phyloP scores from a whole-genome alignment of 2,329 filamentous ascomycete genomes.

The Tympanopsis confertula region DNA sequence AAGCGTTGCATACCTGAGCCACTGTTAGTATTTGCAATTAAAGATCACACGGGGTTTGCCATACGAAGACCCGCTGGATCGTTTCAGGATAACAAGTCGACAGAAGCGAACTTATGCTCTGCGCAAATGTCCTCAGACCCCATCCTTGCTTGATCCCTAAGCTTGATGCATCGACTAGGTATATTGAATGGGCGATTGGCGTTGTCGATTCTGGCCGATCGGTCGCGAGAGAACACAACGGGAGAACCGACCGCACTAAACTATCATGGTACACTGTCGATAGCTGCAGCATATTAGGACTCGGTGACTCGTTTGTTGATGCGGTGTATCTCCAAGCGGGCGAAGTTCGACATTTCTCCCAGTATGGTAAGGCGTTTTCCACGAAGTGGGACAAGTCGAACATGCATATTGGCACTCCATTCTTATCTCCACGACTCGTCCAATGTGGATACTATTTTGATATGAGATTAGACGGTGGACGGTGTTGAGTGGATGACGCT shows the following conservation, averaged over 20 bases:
- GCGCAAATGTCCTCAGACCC: slow-evolving; percentile 9
- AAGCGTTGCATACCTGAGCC: slow-evolving; percentile 12
- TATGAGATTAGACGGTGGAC: neutral
- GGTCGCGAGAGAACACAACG: slow-evolving; percentile 9
- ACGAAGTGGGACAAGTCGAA: slow-evolving; percentile 7
- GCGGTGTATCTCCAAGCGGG: neutral
- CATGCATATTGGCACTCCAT: slow-evolving; percentile 9
- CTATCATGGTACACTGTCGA: neutral
- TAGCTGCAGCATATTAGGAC: neutral
- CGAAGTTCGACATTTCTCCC: slow-evolving; percentile 5
- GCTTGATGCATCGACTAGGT: slow-evolving; percentile 10
- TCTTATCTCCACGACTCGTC: slow-evolving; percentile 11
- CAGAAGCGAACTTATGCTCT: slow-evolving; percentile 11
- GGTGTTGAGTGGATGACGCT: neutral
- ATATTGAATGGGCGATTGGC: slow-evolving; percentile 8
- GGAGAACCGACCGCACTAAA: neutral
- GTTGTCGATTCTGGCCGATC: slow-evolving; percentile 3
- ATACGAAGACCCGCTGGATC: slow-evolving; percentile 10
- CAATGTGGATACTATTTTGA: slow-evolving; percentile 15
- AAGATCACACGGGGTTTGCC: neutral
- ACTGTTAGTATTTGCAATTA: neutral
- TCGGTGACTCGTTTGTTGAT: too few relatives aligned
- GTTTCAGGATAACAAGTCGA: slow-evolving; percentile 15
- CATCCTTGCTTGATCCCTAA: slow-evolving; percentile 11
- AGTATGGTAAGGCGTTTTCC: slow-evolving; percentile 5